Conservation (phyloP, 345 rosid species). For the Clarkia xantiana region DNA sequence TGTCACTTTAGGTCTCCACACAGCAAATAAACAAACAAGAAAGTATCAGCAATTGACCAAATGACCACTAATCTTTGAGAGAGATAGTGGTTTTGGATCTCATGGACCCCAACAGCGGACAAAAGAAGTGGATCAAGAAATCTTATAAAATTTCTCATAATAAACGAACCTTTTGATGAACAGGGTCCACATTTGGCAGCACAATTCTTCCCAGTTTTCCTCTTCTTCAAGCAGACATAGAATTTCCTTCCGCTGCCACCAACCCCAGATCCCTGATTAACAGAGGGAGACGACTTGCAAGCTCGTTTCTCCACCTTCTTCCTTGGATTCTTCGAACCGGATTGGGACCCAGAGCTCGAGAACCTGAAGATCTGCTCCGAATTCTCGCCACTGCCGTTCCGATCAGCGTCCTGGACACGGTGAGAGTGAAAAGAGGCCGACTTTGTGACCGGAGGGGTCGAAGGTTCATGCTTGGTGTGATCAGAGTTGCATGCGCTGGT, state of each 20-base stretch:
- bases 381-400: conserved; percentile 14
- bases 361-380: conserved; percentile 51
- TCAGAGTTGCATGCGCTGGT: not conserved
- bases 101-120: not conserved
- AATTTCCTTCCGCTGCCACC: conserved; percentile 19
- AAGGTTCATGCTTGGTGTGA: not conserved
- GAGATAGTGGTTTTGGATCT: not conserved
- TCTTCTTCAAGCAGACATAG: conserved; percentile 42
- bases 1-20: too few relatives aligned
- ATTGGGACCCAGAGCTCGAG: conserved; percentile 38
- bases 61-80: conserved; percentile 2
- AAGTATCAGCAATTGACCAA: not conserved
- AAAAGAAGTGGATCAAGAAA: not conserved
- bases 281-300: conserved; percentile 9
- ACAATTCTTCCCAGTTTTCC: conserved; percentile 32
- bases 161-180: conserved; percentile 31
- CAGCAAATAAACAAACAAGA: not conserved
- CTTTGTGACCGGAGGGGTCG: conserved; percentile 1
- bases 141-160: not conserved
- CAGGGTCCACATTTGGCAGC: conserved; percentile 25
- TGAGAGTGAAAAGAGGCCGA: not conserved
- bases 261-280: conserved; percentile 24
- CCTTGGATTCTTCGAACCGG: conserved; percentile 17
- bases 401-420: conserved; percentile 11
- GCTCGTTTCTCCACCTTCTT: conserved; percentile 15